phyloP scores from a whole-genome alignment of 169 alveolate genomes.

The Eimeria nieschulzi region DNA sequence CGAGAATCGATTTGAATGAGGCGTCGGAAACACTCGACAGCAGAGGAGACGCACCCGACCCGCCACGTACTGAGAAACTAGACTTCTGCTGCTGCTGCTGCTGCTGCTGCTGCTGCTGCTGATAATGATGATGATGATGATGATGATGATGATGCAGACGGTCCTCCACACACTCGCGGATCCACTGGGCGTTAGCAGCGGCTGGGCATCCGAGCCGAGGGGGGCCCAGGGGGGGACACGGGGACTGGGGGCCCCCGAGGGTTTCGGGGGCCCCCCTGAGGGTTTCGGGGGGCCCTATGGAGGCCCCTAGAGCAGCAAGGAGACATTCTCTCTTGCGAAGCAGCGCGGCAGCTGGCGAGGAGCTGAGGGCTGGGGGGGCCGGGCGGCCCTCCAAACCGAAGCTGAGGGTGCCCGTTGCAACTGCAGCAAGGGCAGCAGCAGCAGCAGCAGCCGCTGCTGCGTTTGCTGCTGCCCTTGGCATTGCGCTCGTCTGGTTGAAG shows the following conservation, averaged over 20 bases:
- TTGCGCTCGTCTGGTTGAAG: background rate
- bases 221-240: too few relatives aligned
- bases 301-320: too few relatives aligned
- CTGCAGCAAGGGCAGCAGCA: constrained; percentile 57
- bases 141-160: background rate
- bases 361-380: background rate
- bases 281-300: too few relatives aligned
- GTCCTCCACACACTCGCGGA: background rate
- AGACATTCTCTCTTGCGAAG: background rate
- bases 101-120: constrained; percentile 5
- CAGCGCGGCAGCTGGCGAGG: background rate
- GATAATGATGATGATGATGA: background rate
- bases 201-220: background rate
- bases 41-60: too few relatives aligned
- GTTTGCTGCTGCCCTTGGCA: constrained; percentile 18
- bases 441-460: constrained; percentile 45
- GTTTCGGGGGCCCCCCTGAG: too few relatives aligned
- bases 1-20: too few relatives aligned
- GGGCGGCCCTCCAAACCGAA: background rate
- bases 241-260: too few relatives aligned
- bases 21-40: too few relatives aligned
- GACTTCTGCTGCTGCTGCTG: constrained; percentile 35
- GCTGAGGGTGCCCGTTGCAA: background rate
- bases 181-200: background rate
- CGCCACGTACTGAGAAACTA: background rate